A percentile compares a stretch with the other conserved stretches of the same genome.
These are phyloP conservation scores for Phyllosticta citribraziliensis DNA, from an alignment of 2,329 filamentous ascomycete species.

Conservation along the genomic window DNA sequence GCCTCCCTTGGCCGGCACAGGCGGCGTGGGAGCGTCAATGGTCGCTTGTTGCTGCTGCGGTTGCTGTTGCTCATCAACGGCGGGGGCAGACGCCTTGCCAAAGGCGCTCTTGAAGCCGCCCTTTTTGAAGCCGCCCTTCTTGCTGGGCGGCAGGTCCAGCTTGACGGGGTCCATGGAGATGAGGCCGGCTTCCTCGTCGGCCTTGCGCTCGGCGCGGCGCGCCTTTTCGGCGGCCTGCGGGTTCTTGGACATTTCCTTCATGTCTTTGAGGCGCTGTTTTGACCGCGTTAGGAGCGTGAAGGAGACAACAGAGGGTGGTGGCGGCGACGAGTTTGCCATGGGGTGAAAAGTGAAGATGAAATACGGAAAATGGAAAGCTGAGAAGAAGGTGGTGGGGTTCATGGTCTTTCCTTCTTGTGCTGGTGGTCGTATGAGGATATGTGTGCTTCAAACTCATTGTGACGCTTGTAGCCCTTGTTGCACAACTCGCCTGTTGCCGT, in stretches of 20 bases:
- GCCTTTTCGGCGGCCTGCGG: slow-evolving; percentile 55
- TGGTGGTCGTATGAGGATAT: slow-evolving; percentile 91
- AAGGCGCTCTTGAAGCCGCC: slow-evolving; percentile 70
- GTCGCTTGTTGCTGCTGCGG: slow-evolving; percentile 22
- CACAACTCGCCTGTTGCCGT: slow-evolving; percentile 56
- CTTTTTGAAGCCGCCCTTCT: slow-evolving; percentile 55
- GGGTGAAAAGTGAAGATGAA: too few species aligned
- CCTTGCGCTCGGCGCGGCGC: slow-evolving; percentile 51
- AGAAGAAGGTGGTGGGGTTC: too few species aligned
- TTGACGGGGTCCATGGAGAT: slow-evolving; percentile 45
- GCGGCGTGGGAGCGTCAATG: slow-evolving; percentile 19
- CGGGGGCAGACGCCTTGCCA: slow-evolving; percentile 15
- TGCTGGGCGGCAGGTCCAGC: slow-evolving; percentile 9
- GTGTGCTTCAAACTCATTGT: slow-evolving; percentile 94
- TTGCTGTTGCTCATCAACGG: background rate
- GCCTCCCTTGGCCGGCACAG: background rate
- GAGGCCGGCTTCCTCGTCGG: slow-evolving; percentile 52
- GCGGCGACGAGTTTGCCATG: too few species aligned
- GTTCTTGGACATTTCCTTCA: slow-evolving; percentile 74
- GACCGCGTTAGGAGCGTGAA: background rate
- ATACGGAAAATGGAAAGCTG: too few species aligned
- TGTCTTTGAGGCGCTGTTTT: slow-evolving; percentile 61
- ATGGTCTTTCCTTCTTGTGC: slow-evolving; percentile 59
- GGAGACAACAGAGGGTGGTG: too few species aligned
- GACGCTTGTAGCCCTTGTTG: slow-evolving; percentile 86